A percentile compares a stretch with the other conserved stretches of the same genome.
These are phyloP conservation scores for Solanum paucissectum DNA, from an alignment of 257 asterid genomes.

Conservation along the genomic window DNA sequence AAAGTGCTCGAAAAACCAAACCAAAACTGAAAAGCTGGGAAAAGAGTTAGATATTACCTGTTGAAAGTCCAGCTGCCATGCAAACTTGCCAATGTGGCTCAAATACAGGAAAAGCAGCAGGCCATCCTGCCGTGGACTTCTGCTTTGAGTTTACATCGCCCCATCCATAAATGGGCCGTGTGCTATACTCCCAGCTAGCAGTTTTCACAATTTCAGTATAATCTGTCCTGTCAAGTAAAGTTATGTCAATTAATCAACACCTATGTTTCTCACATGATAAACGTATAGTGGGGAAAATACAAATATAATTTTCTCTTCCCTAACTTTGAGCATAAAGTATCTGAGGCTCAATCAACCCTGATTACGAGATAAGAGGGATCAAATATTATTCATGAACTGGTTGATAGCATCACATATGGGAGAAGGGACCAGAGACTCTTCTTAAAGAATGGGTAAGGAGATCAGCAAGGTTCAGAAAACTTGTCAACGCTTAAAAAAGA, in stretches of 20 bases:
- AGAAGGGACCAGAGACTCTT: neutral
- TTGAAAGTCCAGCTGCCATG: constrained; percentile 96
- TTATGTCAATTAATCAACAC: constrained; percentile 19
- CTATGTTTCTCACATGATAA: constrained; percentile 9
- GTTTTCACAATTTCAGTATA: constrained; percentile 71
- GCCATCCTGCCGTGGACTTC: constrained; percentile 98
- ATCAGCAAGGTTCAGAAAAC: neutral
- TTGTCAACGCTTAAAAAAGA: neutral
- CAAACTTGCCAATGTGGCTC: constrained; percentile 99
- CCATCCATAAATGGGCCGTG: constrained; percentile 92
- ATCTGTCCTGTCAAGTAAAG: constrained; percentile 61
- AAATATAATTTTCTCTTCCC: neutral
- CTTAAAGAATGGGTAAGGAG: neutral
- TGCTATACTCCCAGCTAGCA: constrained; percentile 91
- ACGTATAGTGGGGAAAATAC: neutral
- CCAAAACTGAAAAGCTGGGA: neutral
- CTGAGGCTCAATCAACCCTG: neutral
- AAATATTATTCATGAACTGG: neutral
- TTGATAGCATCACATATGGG: neutral
- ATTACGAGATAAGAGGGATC: neutral
- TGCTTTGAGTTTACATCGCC: constrained; percentile 79
- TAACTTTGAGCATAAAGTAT: neutral
- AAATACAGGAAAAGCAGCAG: constrained; percentile 95
- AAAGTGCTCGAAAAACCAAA: neutral
- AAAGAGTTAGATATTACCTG: constrained; percentile 37